Base-by-base conservation (phyloP, 495 filamentous ascomycete genomes). In the Filosporella fistucella region DNA sequence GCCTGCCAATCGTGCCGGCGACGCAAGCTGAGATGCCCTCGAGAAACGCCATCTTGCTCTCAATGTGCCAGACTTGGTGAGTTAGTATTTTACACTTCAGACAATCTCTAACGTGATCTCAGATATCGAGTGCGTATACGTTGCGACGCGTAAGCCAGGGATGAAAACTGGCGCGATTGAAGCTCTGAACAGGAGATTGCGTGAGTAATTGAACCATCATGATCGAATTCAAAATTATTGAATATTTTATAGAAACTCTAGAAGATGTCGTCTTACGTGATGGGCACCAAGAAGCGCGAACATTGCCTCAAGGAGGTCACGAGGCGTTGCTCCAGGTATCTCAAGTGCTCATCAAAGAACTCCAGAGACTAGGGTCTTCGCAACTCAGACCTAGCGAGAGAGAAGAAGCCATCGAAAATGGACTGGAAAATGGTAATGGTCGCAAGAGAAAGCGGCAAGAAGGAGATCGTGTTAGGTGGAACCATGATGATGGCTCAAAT, bases 261-360 rank as follows among this genome's bases (percentile, higher is more conserved):
- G 20, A 44, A 42, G 14, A 38, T 53, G n/a, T n/a, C n/a, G n/a
- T n/a, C 12, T 22, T 58, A 5, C 51, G 54, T 32, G 36, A 55
- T 34, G 40, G 26, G n/a, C n/a, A n/a, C 36, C 16, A 49, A 17
- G 55, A 45, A 34, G 43, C 42, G 23, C 45, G 36, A 13, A 48
- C 43, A 42, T 3, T 3, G 23, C 29, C 26, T 26, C 28, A 0
- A 45, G 20, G 39, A 13, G 23, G 39, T 10, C 45, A 42, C 23
- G 41, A 29, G 1, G 22, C 30, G 14, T 28, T 39, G 8, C 39
- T 23, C 17, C 48, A 44, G 14, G 48, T 34, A 44, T 38, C 48
- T 11, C 30, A 30, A 26, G 14, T 39, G 21, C 29, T 51, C 32
- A 28, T 24, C 14, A 48, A 41, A n/a, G 45, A 48, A 21, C 34